Base-by-base conservation (phyloP, 2,329 filamentous ascomycete species). In the Microsporum ferrugineum region DNA sequence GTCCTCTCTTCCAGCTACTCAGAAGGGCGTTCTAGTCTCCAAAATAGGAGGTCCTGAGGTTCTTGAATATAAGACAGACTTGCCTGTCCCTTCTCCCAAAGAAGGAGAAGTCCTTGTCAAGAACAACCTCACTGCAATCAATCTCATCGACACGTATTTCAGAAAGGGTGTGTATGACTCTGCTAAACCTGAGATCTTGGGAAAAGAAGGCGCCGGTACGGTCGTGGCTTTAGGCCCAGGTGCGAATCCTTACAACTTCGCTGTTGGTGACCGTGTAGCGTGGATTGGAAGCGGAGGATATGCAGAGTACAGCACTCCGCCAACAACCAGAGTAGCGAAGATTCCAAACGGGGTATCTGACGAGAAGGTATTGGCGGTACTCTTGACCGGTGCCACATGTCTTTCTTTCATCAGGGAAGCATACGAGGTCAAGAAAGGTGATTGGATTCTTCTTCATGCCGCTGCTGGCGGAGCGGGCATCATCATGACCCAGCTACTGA, bases 81-180 rank as follows among this genome's bases (percentile, higher is more conserved):
- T 90, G 2, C 85, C 87, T 4, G 83, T 95, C 0, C 89, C 90
- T 0, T 76, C 79, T 57, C 82, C 82, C 1, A 78, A 82, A 39
- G 82, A 86, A n/a, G 86, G 84, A 62, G 80, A 95, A 66, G 75
- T 96, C 27, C 82, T 96, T 2, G 83, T 96, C 62, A 88, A 87
- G 75, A 95, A 95, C 74, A 83, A 86, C 65, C 88, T 83, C 71
- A 80, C 87, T 57, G 91, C 91, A 63, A 78, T 96, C 63, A 96
- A 96, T 76, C 96, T 83, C 76, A 95, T 96, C 69, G 91, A 96
- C 75, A 95, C 83, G 43, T 95, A 96, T 76, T 95, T 91, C 82
- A 89, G 91, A 71, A 84, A 82, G 10, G 91, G 91, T 8, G 82
- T 95, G 58, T 96, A 96, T 79, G 77, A 85, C 0, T 80, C 87